A percentile compares a stretch with the other conserved stretches of the same genome.
Evolutionary conservation across 164 flowering plant genomes (phyloP).

Genomic region (Stephania japonica): DNA sequence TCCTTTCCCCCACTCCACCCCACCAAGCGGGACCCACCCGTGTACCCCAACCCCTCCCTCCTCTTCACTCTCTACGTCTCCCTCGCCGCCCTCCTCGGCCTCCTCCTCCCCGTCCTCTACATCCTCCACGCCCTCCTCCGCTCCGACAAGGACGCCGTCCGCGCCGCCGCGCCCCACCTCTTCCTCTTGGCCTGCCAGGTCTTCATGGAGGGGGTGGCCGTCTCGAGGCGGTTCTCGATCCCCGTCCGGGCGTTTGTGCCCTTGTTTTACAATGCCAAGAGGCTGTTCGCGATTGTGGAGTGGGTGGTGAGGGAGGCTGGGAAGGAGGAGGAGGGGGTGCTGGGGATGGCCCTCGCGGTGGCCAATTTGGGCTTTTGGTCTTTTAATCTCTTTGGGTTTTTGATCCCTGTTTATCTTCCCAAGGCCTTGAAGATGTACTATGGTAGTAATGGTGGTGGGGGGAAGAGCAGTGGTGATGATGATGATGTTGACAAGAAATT

Average conservation of each 20-base stretch:
- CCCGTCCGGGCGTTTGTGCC: slow-evolving; percentile 64
- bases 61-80: slow-evolving; percentile 34
- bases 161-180: slow-evolving; percentile 64
- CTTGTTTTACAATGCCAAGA: slow-evolving; percentile 50
- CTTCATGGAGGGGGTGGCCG: slow-evolving; percentile 57
- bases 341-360: slow-evolving; percentile 57
- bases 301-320: slow-evolving; percentile 57
- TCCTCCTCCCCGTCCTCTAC: slow-evolving; percentile 55
- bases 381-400: slow-evolving; percentile 69
- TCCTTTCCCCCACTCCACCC: slow-evolving; percentile 21
- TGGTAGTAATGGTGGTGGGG: neutral
- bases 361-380: slow-evolving; percentile 68
- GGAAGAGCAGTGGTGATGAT: no score
- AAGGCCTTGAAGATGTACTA: slow-evolving; percentile 54
- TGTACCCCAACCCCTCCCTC: slow-evolving; percentile 29
- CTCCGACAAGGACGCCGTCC: slow-evolving; percentile 55
- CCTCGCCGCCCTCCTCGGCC: slow-evolving; percentile 47
- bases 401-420: slow-evolving; percentile 74
- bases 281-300: slow-evolving; percentile 48
- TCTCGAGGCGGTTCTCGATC: slow-evolving; percentile 38
- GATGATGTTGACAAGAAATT: no score
- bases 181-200: slow-evolving; percentile 62
- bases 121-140: slow-evolving; percentile 55
- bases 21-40: slow-evolving; percentile 15
- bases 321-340: slow-evolving; percentile 27